Percentiles rank a stretch among this genome's conserved stretches.
phyloP scores from a whole-genome alignment of 148 eudicot genomes.

The Silene conica region DNA sequence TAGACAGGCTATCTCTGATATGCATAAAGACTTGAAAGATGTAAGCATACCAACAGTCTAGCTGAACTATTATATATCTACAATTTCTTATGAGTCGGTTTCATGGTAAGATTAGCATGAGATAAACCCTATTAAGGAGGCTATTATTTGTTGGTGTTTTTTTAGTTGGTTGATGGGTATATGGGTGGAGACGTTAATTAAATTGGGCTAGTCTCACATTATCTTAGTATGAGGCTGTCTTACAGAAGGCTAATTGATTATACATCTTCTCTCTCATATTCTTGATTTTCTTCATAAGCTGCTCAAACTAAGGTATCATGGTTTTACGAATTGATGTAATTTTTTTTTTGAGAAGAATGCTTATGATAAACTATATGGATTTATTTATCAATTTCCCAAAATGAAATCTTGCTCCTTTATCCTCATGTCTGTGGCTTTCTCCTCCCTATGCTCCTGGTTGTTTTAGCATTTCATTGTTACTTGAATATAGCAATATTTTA shows the following conservation, averaged over 20 bases:
- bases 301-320: neutral
- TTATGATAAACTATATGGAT: neutral
- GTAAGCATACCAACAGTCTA: conserved; percentile 27
- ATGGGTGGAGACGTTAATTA: neutral
- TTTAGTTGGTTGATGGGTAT: neutral
- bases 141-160: too few relatives aligned
- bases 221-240: neutral
- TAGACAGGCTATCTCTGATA: conserved; percentile 50
- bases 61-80: neutral
- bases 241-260: neutral
- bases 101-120: neutral
- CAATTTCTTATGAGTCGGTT: neutral
- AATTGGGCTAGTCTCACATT: neutral
- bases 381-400: neutral
- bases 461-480: neutral
- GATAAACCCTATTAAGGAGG: too few relatives aligned
- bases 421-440: neutral
- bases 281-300: neutral
- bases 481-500: neutral
- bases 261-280: neutral
- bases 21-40: conserved; percentile 45
- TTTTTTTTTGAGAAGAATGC: neutral
- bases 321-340: neutral
- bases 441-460: neutral
- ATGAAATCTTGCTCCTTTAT: neutral